These are phyloP conservation scores for Liquidambar formosana DNA, from an alignment of 164 flowering plant genomes.

Conservation along the genomic window DNA sequence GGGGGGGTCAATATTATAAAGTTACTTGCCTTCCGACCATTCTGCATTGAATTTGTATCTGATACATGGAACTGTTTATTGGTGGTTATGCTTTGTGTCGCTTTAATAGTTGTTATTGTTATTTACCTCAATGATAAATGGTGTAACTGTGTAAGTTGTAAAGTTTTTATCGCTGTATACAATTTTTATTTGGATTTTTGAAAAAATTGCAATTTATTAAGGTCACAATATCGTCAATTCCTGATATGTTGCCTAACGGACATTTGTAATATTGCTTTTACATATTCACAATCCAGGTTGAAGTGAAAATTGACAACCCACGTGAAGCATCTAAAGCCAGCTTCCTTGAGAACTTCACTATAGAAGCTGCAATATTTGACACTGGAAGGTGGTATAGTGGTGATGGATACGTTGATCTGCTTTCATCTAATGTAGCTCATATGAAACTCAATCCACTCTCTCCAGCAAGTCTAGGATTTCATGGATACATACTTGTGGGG, in stretches of 20 bases:
- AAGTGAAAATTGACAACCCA: slow-evolving; percentile 67
- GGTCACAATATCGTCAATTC: neutral
- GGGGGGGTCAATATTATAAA: neutral
- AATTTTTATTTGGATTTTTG: neutral
- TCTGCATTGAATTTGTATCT: neutral
- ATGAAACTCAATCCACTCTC: slow-evolving; percentile 38
- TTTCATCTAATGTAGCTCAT: slow-evolving; percentile 51
- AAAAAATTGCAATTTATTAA: neutral
- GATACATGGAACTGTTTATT: neutral
- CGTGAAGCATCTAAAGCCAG: slow-evolving; percentile 34
- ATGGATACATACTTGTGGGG: slow-evolving; percentile 68
- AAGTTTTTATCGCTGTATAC: neutral
- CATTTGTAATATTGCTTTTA: neutral
- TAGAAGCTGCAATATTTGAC: slow-evolving; percentile 81
- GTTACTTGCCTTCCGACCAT: neutral
- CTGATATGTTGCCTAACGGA: neutral
- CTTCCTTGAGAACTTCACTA: slow-evolving; percentile 42
- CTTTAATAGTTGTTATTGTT: neutral
- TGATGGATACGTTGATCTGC: slow-evolving; percentile 41
- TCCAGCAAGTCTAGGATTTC: slow-evolving; percentile 49
- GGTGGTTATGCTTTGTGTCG: neutral
- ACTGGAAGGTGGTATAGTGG: slow-evolving; percentile 44
- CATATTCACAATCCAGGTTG: slow-evolving; percentile 56
- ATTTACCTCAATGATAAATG: neutral
- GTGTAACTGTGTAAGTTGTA: too few relatives aligned